Evolutionary conservation across 768 basidiomycete species (phyloP).

Genomic region (Obba rivulosa): DNA sequence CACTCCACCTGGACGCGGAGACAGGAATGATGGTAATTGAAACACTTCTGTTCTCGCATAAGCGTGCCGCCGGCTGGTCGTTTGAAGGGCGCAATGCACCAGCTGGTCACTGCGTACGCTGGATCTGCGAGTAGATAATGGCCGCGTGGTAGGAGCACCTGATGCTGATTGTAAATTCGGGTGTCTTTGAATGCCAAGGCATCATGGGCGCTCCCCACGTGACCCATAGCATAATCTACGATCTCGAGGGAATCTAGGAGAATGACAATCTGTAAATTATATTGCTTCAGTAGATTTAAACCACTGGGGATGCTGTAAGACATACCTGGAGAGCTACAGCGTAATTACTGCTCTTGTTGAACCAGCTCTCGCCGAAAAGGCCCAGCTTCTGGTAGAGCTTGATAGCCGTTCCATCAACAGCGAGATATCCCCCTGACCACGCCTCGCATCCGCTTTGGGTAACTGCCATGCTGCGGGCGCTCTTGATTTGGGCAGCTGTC

Average conservation of each 20-base stretch:
- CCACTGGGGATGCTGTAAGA: not conserved
- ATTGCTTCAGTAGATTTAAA: not conserved
- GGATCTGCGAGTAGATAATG: slow-evolving; percentile 21
- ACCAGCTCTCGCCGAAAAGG: not conserved
- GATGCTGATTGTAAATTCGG: not conserved
- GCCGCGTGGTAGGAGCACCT: not conserved
- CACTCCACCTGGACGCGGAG: not conserved
- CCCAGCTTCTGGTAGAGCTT: not conserved
- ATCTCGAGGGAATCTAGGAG: not conserved
- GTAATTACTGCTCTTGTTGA: not conserved
- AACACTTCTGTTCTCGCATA: not conserved
- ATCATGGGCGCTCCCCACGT: not conserved
- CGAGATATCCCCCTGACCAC: not conserved
- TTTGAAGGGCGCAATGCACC: slow-evolving; percentile 18
- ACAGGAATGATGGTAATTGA: slow-evolving; percentile 4
- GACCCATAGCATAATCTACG: not conserved
- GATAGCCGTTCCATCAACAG: not conserved
- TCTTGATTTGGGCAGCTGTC: not conserved
- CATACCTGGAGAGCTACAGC: not conserved
- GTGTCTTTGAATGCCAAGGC: not conserved
- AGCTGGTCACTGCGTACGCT: slow-evolving; percentile 23
- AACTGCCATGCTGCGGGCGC: not conserved
- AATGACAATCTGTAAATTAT: not conserved
- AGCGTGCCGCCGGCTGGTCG: not conserved
- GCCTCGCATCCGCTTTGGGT: too few relatives aligned